A percentile compares a stretch with the other conserved stretches of the same genome.
phyloP scores from a whole-genome alignment of 768 basidiomycete genomes.

The Tulasnella calospora region DNA sequence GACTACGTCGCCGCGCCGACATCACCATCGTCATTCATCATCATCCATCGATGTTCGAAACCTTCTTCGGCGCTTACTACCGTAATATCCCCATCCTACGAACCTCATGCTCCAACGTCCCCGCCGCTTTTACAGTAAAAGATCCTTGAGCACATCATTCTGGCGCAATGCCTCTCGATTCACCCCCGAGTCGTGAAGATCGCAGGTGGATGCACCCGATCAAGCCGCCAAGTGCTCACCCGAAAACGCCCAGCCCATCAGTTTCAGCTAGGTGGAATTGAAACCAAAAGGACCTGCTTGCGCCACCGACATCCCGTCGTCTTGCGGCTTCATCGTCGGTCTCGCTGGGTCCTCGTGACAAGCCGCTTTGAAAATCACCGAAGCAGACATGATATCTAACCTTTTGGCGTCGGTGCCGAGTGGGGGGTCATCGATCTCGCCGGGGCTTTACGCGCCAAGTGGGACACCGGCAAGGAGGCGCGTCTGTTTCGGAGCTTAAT shows the following conservation, averaged over 20 bases:
- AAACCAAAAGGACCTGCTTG: no score
- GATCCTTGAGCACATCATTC: neutral
- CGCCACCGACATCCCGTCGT: neutral
- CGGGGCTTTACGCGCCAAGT: neutral
- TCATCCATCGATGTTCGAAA: neutral
- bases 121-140: neutral
- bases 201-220: neutral
- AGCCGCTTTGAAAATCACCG: neutral
- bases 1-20: neutral
- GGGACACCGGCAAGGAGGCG: neutral
- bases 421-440: neutral
- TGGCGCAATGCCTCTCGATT: neutral
- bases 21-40: neutral
- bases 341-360: neutral
- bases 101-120: neutral
- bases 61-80: neutral
- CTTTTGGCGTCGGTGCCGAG: neutral
- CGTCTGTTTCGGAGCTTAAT: neutral
- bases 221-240: neutral
- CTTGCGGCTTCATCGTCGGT: neutral
- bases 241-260: no score
- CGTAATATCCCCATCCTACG: neutral
- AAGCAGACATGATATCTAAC: neutral
- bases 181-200: neutral
- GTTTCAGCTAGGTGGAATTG: no score